phyloP scores from a whole-genome alignment of 1,139 yeast species.

The Yarrowia galli region DNA sequence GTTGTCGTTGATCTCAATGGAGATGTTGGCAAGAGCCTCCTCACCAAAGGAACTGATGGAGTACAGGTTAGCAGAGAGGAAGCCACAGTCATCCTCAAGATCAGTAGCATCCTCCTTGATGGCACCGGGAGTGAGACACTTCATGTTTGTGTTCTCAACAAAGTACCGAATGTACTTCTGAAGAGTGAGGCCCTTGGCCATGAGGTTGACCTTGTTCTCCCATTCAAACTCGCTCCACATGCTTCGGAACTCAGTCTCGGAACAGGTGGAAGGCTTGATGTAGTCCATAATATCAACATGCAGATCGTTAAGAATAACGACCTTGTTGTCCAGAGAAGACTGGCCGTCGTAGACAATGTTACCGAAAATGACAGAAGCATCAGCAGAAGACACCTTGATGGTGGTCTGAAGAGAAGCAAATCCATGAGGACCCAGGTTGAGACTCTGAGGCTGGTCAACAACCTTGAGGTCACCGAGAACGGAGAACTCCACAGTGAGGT shows the following conservation, averaged over 20 bases:
- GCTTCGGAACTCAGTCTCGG: conserved; percentile 88
- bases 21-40: conserved; percentile 94
- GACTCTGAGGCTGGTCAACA: conserved; percentile 90
- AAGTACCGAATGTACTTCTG: conserved; percentile 81
- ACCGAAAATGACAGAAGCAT: conserved; percentile 96
- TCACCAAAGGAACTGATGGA: conserved; percentile 96
- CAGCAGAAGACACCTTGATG: conserved; percentile 94
- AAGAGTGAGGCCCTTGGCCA: conserved; percentile 69
- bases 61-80: conserved; percentile 91
- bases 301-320: conserved; percentile 92
- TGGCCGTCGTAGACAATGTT: conserved; percentile 96
- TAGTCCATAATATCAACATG: conserved; percentile 98
- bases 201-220: conserved; percentile 97
- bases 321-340: conserved; percentile 87
- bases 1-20: conserved; percentile 78
- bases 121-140: conserved; percentile 91
- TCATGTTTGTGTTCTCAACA: conserved; percentile 89
- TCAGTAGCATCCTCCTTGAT: conserved; percentile 59
- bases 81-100: conserved; percentile 77
- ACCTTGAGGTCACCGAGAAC: conserved; percentile 96
- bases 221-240: conserved; percentile 99
- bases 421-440: conserved; percentile 94
- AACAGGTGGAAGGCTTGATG: conserved; percentile 90
- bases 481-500: conserved; percentile 93
- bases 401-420: conserved; percentile 90